Conservation (phyloP, 108 stramenopile species). For the Cyclotella choctawhatcheeana region DNA sequence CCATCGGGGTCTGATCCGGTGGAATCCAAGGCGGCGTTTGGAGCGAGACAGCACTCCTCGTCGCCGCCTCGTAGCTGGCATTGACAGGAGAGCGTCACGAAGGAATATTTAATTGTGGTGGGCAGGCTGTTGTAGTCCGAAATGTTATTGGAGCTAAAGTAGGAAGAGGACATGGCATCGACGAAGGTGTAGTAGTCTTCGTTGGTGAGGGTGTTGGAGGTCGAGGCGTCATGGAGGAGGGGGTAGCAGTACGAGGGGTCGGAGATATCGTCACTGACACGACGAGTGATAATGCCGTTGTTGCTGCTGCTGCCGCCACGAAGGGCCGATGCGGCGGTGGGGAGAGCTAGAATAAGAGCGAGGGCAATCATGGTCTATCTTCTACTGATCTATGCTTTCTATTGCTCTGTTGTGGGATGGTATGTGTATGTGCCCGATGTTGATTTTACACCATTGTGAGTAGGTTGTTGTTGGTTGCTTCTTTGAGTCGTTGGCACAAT, state of each 20-base stretch:
- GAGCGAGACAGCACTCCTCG: conserved; percentile 18
- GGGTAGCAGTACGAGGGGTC: conserved; percentile 17
- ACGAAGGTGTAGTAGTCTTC: conserved; percentile 13
- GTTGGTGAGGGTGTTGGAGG: conserved; percentile 12
- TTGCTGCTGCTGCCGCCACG: not conserved
- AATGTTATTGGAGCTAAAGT: not conserved
- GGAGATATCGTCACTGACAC: not conserved
- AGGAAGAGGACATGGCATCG: conserved; percentile 20
- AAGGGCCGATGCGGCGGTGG: not conserved
- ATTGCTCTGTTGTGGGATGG: too few species aligned
- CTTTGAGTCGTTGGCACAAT: too few species aligned
- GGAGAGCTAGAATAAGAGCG: not conserved
- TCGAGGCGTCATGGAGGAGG: conserved; percentile 1
- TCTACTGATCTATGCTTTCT: too few species aligned
- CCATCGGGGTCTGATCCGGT: conserved; percentile 15
- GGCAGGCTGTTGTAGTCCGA: not conserved
- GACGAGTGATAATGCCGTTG: not conserved
- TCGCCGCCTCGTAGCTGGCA: conserved; percentile 18
- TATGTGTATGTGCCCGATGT: too few species aligned
- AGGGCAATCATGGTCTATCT: too few species aligned
- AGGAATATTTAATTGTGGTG: conserved; percentile 2
- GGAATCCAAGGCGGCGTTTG: conserved; percentile 15
- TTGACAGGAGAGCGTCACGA: conserved; percentile 32
- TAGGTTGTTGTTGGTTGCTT: too few species aligned
- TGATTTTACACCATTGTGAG: too few species aligned